Conservation (phyloP, 805 yeast species). For the Kurtzmaniella fragi region DNA sequence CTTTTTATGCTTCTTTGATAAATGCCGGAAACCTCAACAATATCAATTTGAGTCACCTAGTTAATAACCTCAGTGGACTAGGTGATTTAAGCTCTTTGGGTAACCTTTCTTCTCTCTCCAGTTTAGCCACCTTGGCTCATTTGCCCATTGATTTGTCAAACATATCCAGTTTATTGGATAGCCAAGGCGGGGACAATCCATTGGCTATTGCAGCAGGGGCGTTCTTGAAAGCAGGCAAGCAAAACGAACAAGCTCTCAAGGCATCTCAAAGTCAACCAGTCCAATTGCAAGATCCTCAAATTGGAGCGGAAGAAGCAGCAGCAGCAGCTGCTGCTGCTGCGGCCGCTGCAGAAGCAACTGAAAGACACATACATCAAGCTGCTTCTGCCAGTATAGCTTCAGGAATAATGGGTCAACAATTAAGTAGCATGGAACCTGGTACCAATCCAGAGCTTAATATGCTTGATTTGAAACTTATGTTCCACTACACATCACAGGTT, state of each 20-base stretch:
- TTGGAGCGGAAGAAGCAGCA: slow-evolving; percentile 3
- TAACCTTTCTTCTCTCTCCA: slow-evolving; percentile 33
- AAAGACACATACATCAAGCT: neutral
- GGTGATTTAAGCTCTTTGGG: slow-evolving; percentile 32
- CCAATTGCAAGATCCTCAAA: slow-evolving; percentile 1
- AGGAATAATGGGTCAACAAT: slow-evolving; percentile 1
- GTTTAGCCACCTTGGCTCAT: slow-evolving; percentile 39
- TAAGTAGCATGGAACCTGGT: slow-evolving; percentile 6
- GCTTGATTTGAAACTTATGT: slow-evolving; percentile 76
- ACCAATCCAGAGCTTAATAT: slow-evolving; percentile 43
- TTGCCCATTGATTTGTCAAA: slow-evolving; percentile 36
- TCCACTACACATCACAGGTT: slow-evolving; percentile 81
- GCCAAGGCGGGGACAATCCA: neutral
- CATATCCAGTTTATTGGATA: slow-evolving; percentile 25
- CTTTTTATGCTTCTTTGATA: slow-evolving; percentile 7
- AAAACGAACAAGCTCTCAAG: slow-evolving; percentile 5
- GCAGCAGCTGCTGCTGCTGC: slow-evolving; percentile 7
- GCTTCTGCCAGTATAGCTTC: slow-evolving; percentile 5
- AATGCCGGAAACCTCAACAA: slow-evolving; percentile 38
- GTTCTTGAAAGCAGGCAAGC: slow-evolving; percentile 7
- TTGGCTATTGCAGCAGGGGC: slow-evolving; percentile 3
- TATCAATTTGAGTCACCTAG: slow-evolving; percentile 37
- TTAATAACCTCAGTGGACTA: slow-evolving; percentile 32
- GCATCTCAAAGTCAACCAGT: slow-evolving; percentile 5
- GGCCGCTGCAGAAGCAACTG: neutral